Evolutionary conservation across 805 yeast species (phyloP).

Genomic region (Lipomyces yamanashiensis): DNA sequence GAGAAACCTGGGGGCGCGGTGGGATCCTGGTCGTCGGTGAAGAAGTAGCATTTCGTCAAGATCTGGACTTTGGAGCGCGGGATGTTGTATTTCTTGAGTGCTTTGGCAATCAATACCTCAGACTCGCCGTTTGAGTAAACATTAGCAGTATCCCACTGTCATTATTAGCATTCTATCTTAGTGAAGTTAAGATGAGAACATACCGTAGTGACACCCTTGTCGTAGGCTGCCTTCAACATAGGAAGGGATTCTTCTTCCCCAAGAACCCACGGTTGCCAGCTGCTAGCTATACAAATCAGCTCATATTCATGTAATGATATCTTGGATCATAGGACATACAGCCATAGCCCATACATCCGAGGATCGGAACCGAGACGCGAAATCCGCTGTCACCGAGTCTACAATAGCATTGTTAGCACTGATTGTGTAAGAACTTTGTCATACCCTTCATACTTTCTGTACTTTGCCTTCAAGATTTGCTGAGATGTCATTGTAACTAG

Average conservation of each 20-base stretch:
- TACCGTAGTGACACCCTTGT: slow-evolving; percentile 50
- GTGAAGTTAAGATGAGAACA: background rate
- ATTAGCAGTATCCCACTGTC: slow-evolving; percentile 51
- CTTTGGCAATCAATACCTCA: slow-evolving; percentile 55
- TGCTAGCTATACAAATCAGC: too few species aligned
- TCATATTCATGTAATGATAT: too few species aligned
- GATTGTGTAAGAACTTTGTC: too few species aligned
- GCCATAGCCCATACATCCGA: slow-evolving; percentile 32
- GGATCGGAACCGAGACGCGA: slow-evolving; percentile 25
- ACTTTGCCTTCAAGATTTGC: too few species aligned
- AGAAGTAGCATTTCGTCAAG: slow-evolving; percentile 49
- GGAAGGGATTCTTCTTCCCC: too few species aligned
- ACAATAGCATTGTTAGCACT: too few species aligned
- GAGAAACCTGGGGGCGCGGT: background rate
- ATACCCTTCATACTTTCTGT: too few species aligned
- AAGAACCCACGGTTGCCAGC: too few species aligned
- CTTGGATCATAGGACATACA: background rate
- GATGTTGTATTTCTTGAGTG: slow-evolving; percentile 56
- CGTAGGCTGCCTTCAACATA: too few species aligned
- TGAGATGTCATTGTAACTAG: too few species aligned
- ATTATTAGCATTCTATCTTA: slow-evolving; percentile 37
- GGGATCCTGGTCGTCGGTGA: background rate
- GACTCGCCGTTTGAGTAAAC: slow-evolving; percentile 51
- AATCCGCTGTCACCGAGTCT: slow-evolving; percentile 24
- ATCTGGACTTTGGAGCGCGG: slow-evolving; percentile 60